These are phyloP conservation scores for Solanum boliviense DNA, from an alignment of 257 asterid genomes.

Conservation along the genomic window DNA sequence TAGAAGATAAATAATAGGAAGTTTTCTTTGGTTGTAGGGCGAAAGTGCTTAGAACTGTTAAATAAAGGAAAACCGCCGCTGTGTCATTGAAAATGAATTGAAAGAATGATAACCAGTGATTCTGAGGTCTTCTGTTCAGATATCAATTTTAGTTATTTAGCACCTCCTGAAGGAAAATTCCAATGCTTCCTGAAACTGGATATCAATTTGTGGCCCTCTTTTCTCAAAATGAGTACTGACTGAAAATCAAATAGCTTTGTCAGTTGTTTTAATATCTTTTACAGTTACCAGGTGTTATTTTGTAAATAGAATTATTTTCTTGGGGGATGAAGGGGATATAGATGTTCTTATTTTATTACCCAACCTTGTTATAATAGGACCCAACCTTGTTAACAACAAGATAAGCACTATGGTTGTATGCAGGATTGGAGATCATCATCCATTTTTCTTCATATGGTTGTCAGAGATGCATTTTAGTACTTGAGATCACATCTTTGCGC, in stretches of 20 bases:
- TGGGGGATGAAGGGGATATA: background rate
- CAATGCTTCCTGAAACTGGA: background rate
- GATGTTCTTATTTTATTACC: background rate
- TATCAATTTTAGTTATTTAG: background rate
- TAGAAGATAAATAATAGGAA: background rate
- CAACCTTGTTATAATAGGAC: background rate
- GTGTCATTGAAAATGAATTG: background rate
- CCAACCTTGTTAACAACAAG: background rate
- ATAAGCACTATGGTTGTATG: background rate
- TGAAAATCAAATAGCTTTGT: background rate
- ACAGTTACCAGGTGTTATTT: background rate
- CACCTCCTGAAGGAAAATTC: background rate
- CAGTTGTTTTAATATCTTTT: background rate
- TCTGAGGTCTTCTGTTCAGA: background rate
- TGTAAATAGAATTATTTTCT: background rate
- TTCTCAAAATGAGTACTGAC: background rate
- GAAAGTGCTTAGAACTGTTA: background rate
- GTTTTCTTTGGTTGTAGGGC: background rate
- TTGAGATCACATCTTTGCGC: background rate
- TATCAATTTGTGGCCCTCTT: background rate
- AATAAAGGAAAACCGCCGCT: background rate
- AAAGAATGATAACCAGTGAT: background rate
- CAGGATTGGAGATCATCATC: background rate
- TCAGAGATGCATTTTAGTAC: background rate
- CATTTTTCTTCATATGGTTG: background rate